Evolutionary conservation across 2,329 filamentous ascomycete species (phyloP), one percentile per base, ranked within the genome.

Genomic region (Colletotrichum sp.): DNA sequence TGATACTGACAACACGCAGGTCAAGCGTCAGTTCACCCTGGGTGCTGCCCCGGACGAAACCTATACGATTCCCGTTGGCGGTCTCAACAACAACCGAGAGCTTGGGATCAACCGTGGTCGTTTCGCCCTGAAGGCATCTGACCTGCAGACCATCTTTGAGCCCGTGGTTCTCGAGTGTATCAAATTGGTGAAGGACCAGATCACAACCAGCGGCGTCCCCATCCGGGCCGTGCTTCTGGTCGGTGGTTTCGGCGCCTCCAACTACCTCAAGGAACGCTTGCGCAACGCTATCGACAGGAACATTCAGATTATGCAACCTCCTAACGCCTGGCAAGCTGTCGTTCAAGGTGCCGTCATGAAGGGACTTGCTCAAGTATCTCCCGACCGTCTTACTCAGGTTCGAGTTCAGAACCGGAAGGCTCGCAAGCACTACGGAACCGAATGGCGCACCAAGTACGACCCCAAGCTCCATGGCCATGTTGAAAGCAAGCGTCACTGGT

Each of bases 361-460:
- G 78, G 88, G 88, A 2, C 80, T 89, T 3, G 84, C 85, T 2
- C 81, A 83, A 25, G 80, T 79, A 34, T 80, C 81, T 2, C 83
- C 85, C 0, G 82, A 84, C 10, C 78, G 79, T 13, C 82, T 83
- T 32, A 83, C 83, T 13, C 79, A 81, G 66, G 84, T 88, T 65
- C 82, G 81, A 65, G 81, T 88, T 34, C 82, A 82, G 75, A 85
- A 85, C 43, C 88, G 94, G 58, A 92, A 94, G 82, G 92, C 93
- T 56, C 89, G 94, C 77, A 94, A 93, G 90, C 92, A 94, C 81
- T 96, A 96, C 81, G 94, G 94, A 27, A 96, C 94, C 5, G 94
- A 92, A 30, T 96, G 96, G 83, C 94, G 94, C 0, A 96, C 94
- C 0, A 93, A 94, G 0, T 96, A 94, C 82, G 94, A 96, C 78